Evolutionary conservation across 495 filamentous ascomycete species (phyloP), one percentile per base, ranked within the genome.

Genomic region (Oleoguttula mirabilis): DNA sequence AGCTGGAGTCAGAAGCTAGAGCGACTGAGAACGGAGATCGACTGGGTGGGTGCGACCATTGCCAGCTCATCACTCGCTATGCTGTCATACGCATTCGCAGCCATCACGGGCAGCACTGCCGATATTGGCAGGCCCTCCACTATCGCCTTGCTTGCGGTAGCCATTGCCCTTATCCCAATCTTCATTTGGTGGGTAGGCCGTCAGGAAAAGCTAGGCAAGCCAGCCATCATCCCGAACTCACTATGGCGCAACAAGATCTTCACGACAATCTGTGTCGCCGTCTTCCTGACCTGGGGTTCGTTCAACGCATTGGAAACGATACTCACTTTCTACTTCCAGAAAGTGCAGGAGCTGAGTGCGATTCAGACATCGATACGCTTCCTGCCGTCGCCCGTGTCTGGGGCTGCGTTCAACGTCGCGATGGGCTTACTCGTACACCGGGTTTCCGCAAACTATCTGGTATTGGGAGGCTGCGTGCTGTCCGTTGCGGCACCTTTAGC

Each of bases 361-460:
- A 51, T 64, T 11, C 56, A 65, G 42, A 58, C 60, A 0, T 68
- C 69, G 1, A 27, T 76, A 10, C 67, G 69, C 10, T 66, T 81
- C 20, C 56, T 81, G 2, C 77, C 79, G 0, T 66, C 65, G 45
- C 60, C 73, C 0, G 52, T 79, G 16, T 57, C 64, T 8, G 77
- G 75, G 2, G 51, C 68, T 0, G 16, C 73, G 0, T 55, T 69
- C 21, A 80, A 80, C 47, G 38, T 79, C 15, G 28, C 68, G 21
- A 71, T 69, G 24, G 77, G 72, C 1, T 50, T 76, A 3, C 36
- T 80, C 2, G 60, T 76, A 7, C 67, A 78, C 47, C 59, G 60
- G n/a, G 57, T 80, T 11, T 56, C 58, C 19, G 71, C 70, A 23
- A 64, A 66, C 41, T 52, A 63, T 10, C 48, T 73, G 2, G 68